A percentile compares a stretch with the other conserved stretches of the same genome.
Conservation (phyloP, 768 basidiomycete genomes). For the Termitomyces eurrhizus region DNA sequence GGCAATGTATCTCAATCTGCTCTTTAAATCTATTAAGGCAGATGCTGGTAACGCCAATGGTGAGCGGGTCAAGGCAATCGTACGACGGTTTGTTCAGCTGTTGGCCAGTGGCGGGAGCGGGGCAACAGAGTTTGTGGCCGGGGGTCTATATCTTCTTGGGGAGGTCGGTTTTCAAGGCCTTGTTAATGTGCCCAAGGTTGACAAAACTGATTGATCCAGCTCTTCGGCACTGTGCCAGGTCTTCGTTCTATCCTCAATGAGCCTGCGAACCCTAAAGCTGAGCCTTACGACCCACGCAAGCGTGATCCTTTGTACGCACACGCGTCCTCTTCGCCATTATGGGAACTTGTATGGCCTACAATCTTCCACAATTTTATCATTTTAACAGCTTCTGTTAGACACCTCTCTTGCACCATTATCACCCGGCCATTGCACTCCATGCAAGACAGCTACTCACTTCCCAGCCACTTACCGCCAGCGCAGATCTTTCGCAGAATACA, state of each 20-base stretch:
- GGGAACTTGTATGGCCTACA: constrained; percentile 72
- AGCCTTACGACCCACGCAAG: constrained; percentile 80
- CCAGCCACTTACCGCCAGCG: constrained; percentile 72
- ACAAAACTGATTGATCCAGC: constrained; percentile 18
- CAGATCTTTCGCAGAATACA: constrained; percentile 90
- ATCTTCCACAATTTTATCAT: background rate
- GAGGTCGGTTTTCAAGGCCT: constrained; percentile 52
- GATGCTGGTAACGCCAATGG: constrained; percentile 44
- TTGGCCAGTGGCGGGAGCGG: constrained; percentile 67
- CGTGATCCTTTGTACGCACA: constrained; percentile 86
- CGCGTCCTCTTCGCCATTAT: constrained; percentile 75
- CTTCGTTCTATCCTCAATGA: constrained; percentile 37
- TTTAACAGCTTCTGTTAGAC: constrained; percentile 37
- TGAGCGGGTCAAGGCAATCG: constrained; percentile 72
- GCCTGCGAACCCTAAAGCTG: constrained; percentile 20
- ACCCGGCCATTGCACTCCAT: constrained; percentile 86
- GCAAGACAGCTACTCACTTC: constrained; percentile 75
- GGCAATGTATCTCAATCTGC: constrained; percentile 92
- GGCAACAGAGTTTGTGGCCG: constrained; percentile 83
- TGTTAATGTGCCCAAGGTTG: background rate
- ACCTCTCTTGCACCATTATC: constrained; percentile 81
- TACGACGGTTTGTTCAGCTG: constrained; percentile 81
- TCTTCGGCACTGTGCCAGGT: constrained; percentile 40
- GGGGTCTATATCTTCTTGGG: constrained; percentile 81
- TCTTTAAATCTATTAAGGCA: constrained; percentile 86